Base-by-base conservation (phyloP, 2,329 filamentous ascomycete genomes). In the Aspergillus ochraceus region DNA sequence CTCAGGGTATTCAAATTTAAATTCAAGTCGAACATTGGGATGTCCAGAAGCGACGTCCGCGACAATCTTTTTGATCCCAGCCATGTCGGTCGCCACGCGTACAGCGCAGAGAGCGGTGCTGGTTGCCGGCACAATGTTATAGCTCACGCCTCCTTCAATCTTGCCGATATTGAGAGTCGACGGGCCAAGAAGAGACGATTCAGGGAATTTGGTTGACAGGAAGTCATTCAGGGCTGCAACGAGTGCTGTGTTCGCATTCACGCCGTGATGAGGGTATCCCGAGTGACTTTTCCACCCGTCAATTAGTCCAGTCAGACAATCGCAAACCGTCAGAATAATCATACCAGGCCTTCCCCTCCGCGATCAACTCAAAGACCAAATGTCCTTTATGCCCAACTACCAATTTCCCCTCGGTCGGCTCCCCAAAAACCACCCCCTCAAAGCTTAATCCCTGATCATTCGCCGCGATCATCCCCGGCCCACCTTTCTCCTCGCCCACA, bases 321-420 rank as follows among this genome's bases (percentile, higher is more conserved):
- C 10, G 17, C 5, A 6, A 47, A 29, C 1, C n/a, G 17, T 29
- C 6, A 36, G 8, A 30, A 6, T 4, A 17, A 10, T 55, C 53
- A 9, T n/a, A 63, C 60, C 60, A 62, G 8, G 62, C 52, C 36
- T 55, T 67, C 2, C 74, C 74, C 12, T 67, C 62, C 14, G 66
- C 69, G 5, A 71, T 60, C 10, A 76, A 50, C 52, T 74, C 70
- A 50, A 75, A 74, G 19, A 71, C 69, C 6, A 71, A 66, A 49
- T 73, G 68, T 0, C 83, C 83, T 68, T 85, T 85, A 69, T 85
- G 83, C 6, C 83, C 83, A 14, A 78, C 76, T 0, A 80, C 81
- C 0, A 85, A 74, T 64, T 83, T 84, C 36, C 76, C 79, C 64
- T 84, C 83, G 0, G 83, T 85, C 6, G 83, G 83, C 64, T 86